Percentiles rank a stretch among this genome's conserved stretches.
phyloP scores from a whole-genome alignment of 345 rosid species.

The Rhodamnia argentea region DNA sequence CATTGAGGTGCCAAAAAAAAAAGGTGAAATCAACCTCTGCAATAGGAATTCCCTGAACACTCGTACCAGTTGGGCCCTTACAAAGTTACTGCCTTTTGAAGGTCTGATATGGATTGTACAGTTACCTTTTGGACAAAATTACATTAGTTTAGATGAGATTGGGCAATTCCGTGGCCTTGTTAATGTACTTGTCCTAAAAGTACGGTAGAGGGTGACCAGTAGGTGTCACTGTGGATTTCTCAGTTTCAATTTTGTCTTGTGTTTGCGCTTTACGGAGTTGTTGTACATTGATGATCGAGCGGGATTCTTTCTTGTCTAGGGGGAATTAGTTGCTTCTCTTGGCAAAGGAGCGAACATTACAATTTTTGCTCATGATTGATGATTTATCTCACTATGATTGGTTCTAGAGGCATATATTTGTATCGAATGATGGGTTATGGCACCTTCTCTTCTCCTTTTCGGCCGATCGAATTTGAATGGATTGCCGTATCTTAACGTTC shows the following conservation, averaged over 20 bases:
- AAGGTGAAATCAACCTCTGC: slow-evolving; percentile 8
- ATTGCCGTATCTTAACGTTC: not conserved
- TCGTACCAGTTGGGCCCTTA: not conserved
- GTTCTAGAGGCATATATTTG: not conserved
- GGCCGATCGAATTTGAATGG: not conserved
- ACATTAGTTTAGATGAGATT: not conserved
- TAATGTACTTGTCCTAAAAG: not conserved
- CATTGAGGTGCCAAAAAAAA: not conserved
- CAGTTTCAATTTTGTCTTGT: not conserved
- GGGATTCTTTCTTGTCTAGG: not conserved
- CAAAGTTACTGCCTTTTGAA: not conserved
- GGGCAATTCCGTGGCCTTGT: not conserved
- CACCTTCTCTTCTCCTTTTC: not conserved
- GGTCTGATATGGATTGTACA: not conserved
- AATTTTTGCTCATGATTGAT: not conserved
- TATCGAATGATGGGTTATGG: not conserved
- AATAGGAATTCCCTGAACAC: not conserved
- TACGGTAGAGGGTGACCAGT: not conserved
- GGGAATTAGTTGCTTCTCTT: not conserved
- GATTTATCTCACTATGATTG: not conserved
- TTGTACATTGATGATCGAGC: not conserved
- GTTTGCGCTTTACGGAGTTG: not conserved
- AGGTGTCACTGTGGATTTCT: not conserved
- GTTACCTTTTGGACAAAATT: not conserved
- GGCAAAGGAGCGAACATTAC: not conserved